Evolutionary conservation across 2,329 filamentous ascomycete species (phyloP).

Genomic region (Tolypocladium nubicola): DNA sequence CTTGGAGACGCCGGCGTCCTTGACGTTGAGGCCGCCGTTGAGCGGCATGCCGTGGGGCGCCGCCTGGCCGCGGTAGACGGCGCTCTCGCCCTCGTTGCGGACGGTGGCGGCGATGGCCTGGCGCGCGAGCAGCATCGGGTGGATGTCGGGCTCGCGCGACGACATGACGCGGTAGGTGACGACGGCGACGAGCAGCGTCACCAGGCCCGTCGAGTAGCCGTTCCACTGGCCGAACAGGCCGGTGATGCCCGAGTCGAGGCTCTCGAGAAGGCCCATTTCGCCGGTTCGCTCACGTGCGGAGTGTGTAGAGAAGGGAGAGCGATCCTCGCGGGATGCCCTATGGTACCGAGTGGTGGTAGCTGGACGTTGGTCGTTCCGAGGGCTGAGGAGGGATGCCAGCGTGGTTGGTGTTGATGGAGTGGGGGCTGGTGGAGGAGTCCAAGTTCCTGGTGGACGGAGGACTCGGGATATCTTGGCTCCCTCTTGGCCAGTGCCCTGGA

Average conservation of each 20-base stretch:
- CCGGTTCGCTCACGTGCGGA: neutral
- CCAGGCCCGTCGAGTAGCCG: slow-evolving; percentile 60
- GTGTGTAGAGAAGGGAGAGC: neutral
- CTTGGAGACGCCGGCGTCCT: slow-evolving; percentile 67
- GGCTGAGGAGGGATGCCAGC: neutral
- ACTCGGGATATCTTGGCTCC: neutral
- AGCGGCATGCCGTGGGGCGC: slow-evolving; percentile 78
- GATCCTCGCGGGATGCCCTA: neutral
- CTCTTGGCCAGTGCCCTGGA: neutral
- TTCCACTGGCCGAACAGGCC: slow-evolving; percentile 73
- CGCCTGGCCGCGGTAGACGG: slow-evolving; percentile 74
- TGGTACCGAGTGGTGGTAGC: neutral
- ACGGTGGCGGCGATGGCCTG: slow-evolving; percentile 73
- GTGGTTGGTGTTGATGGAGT: neutral
- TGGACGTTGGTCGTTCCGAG: neutral
- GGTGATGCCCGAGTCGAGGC: slow-evolving; percentile 62
- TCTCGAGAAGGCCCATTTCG: slow-evolving; percentile 37
- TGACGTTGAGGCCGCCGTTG: slow-evolving; percentile 68
- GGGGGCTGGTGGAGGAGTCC: neutral
- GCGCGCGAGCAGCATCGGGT: slow-evolving; percentile 80
- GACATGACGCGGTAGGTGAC: slow-evolving; percentile 62
- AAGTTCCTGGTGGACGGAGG: neutral
- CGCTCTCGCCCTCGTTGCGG: slow-evolving; percentile 73
- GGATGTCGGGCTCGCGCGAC: slow-evolving; percentile 74
- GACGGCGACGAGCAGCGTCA: slow-evolving; percentile 54